Conservation (phyloP, 2,329 filamentous ascomycete genomes). For the Claviceps paspali region DNA sequence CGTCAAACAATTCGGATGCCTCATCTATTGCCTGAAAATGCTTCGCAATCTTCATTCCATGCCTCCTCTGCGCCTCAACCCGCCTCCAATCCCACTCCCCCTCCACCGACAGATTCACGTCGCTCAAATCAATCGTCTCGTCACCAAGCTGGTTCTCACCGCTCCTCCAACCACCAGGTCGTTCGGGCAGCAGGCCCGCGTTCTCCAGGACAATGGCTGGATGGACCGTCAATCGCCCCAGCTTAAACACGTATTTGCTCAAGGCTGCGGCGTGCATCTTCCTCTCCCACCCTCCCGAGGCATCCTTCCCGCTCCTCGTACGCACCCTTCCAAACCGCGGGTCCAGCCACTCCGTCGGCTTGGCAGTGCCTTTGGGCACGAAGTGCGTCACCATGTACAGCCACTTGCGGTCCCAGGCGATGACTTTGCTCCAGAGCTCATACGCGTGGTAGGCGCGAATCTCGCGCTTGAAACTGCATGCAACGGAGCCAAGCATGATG, state of each 20-base stretch:
- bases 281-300: constrained; percentile 36
- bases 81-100: constrained; percentile 42
- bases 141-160: constrained; percentile 19
- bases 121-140: constrained; percentile 5
- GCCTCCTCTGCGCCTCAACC: constrained; percentile 38
- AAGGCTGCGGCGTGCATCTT: constrained; percentile 57
- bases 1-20: constrained; percentile 35
- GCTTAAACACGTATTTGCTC: constrained; percentile 72
- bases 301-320: constrained; percentile 22
- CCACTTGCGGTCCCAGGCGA: constrained; percentile 73
- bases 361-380: constrained; percentile 44
- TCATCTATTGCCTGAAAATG: constrained; percentile 44
- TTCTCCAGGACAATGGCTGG: constrained; percentile 61
- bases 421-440: constrained; percentile 57
- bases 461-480: constrained; percentile 59
- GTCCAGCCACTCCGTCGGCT: constrained; percentile 38
- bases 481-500: constrained; percentile 57
- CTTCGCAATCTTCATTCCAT: constrained; percentile 37
- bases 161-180: constrained; percentile 49
- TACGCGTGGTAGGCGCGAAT: constrained; percentile 54
- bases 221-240: constrained; percentile 68
- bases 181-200: constrained; percentile 57
- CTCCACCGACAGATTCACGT: constrained; percentile 17
- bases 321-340: constrained; percentile 26
- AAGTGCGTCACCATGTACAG: constrained; percentile 63